Evolutionary conservation across 1,284 basidiomycete species (phyloP).

Genomic region (Malassezia psittaci): DNA sequence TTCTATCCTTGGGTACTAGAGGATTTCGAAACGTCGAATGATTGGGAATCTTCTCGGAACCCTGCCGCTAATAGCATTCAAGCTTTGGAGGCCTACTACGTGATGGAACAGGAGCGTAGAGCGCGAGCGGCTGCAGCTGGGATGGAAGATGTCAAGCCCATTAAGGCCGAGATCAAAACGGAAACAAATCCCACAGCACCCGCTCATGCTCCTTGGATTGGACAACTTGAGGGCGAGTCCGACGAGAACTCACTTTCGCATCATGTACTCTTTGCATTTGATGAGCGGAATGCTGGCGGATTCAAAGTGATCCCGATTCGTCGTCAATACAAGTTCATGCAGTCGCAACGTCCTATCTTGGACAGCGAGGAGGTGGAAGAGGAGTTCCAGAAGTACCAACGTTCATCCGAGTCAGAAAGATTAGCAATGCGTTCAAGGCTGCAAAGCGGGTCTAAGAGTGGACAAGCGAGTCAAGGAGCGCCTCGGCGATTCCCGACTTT

Average conservation of each 20-base stretch:
- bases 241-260: constrained; percentile 30
- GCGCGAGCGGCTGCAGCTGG: constrained; percentile 20
- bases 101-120: constrained; percentile 13
- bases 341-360: constrained; percentile 34
- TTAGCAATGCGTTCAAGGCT: constrained; percentile 26
- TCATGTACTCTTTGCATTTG: constrained; percentile 46
- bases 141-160: constrained; percentile 14
- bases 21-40: constrained; percentile 41
- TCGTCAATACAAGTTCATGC: constrained; percentile 44
- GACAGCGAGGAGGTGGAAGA: constrained; percentile 33
- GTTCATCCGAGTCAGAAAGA: constrained; percentile 28
- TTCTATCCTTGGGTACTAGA: constrained; percentile 45
- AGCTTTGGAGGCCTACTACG: constrained; percentile 20
- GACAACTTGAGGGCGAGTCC: constrained; percentile 44
- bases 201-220: constrained; percentile 44
- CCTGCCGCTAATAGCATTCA: constrained; percentile 30
- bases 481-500: constrained; percentile 9
- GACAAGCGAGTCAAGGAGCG: not conserved
- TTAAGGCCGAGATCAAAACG: constrained; percentile 16
- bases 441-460: constrained; percentile 10
- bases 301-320: constrained; percentile 44
- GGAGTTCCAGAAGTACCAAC: constrained; percentile 29
- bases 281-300: constrained; percentile 39
- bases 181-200: constrained; percentile 17
- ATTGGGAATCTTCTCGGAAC: constrained; percentile 39